Conservation (phyloP, 2,329 filamentous ascomycete genomes). For the Colletotrichum sojae region DNA sequence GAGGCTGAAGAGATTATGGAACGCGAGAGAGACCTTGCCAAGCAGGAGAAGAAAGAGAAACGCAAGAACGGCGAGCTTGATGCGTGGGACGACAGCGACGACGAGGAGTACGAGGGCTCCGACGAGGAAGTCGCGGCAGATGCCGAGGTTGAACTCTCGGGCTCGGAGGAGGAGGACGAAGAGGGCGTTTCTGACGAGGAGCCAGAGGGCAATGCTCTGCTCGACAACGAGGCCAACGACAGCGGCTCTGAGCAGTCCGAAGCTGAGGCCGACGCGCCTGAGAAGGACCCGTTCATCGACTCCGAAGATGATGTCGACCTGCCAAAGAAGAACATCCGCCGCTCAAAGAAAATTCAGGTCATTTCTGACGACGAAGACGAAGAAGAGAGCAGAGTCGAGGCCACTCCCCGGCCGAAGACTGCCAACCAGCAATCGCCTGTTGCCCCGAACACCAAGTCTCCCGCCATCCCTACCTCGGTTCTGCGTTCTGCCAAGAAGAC, state of each 20-base stretch:
- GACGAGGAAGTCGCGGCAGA: conserved; percentile 56
- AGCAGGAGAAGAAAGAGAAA: conserved; percentile 69
- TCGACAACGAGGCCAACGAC: conserved; percentile 59
- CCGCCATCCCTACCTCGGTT: conserved; percentile 72
- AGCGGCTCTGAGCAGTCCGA: conserved; percentile 52
- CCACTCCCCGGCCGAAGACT: conserved; percentile 65
- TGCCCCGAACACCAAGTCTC: conserved; percentile 61
- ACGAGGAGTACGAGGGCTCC: conserved; percentile 61
- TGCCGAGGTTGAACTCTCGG: conserved; percentile 59
- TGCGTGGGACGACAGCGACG: conserved; percentile 71
- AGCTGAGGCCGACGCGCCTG: conserved; percentile 45
- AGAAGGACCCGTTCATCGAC: conserved; percentile 45
- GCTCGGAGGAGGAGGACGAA: conserved; percentile 56
- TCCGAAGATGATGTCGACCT: conserved; percentile 58
- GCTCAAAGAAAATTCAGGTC: conserved; percentile 66
- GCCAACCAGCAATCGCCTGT: conserved; percentile 58
- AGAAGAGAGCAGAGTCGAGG: conserved; percentile 54
- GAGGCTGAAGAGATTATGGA: conserved; percentile 86
- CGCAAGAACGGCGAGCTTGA: conserved; percentile 61
- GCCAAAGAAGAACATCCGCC: conserved; percentile 59
- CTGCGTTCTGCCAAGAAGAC: conserved; percentile 78
- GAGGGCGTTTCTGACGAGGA: conserved; percentile 53
- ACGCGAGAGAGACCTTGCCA: conserved; percentile 81
- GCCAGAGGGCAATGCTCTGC: conserved; percentile 48
- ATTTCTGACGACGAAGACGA: conserved; percentile 78